These are phyloP conservation scores for Asterochloris sp. DNA, from an alignment of 139 green algal genomes.

Conservation along the genomic window DNA sequence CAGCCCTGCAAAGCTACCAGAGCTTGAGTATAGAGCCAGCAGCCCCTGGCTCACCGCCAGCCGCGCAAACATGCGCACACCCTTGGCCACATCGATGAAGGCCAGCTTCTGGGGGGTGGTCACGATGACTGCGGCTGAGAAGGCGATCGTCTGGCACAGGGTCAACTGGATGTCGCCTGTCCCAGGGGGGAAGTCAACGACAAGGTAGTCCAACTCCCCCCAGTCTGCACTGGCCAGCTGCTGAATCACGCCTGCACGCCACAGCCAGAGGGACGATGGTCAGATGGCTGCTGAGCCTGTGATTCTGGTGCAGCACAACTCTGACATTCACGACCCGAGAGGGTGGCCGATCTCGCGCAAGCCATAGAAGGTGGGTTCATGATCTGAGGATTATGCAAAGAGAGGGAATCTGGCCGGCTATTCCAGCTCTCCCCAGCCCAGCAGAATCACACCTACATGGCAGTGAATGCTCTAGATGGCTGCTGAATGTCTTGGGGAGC, in stretches of 20 bases:
- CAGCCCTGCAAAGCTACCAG: background rate
- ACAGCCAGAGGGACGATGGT: no score
- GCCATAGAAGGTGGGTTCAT: no score
- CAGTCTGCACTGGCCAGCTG: slow-evolving; percentile 88
- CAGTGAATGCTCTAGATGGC: no score
- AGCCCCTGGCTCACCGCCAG: slow-evolving; percentile 44
- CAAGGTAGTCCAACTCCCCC: slow-evolving; percentile 97
- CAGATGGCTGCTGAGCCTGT: no score
- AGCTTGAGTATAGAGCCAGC: background rate
- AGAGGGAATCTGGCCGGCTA: no score
- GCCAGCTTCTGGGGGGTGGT: slow-evolving; percentile 97
- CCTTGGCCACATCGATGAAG: slow-evolving; percentile 99
- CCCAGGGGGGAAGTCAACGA: slow-evolving; percentile 97
- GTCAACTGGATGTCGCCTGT: slow-evolving; percentile 99
- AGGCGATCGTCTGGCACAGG: slow-evolving; percentile 85
- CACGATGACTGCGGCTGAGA: slow-evolving; percentile 96
- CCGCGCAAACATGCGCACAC: slow-evolving; percentile 98
- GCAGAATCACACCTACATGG: no score
- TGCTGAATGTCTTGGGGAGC: no score
- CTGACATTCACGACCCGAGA: no score
- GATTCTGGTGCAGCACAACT: no score
- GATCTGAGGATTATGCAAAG: no score
- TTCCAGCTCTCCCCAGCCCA: no score
- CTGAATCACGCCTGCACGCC: slow-evolving; percentile 82
- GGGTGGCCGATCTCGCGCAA: no score